A percentile compares a stretch with the other conserved stretches of the same genome.
Conservation (phyloP, 257 asterid genomes). For the Salvia rosmarinus region DNA sequence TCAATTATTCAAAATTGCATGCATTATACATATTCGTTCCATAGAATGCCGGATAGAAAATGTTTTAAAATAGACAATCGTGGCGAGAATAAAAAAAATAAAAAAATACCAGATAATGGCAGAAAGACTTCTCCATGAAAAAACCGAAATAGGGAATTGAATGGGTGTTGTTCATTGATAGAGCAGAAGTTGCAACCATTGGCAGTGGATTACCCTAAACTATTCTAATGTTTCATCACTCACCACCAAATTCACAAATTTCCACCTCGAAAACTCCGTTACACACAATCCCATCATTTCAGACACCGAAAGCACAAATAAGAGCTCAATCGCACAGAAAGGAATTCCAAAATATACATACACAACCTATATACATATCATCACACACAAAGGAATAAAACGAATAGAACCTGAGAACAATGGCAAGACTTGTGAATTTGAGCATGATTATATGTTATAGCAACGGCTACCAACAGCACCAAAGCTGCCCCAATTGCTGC, state of each 20-base stretch:
- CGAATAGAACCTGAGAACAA: slow-evolving; percentile 66
- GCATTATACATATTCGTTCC: neutral
- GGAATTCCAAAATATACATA: neutral
- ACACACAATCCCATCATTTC: slow-evolving; percentile 19
- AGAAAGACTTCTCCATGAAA: neutral
- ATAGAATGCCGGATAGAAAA: neutral
- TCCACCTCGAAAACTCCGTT: slow-evolving; percentile 20
- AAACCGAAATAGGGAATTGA: neutral
- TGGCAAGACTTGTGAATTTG: slow-evolving; percentile 59
- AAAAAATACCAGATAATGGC: neutral
- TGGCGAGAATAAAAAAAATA: neutral
- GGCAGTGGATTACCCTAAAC: slow-evolving; percentile 5
- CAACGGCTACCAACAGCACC: slow-evolving; percentile 57
- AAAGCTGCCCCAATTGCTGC: slow-evolving; percentile 53
- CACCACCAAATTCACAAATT: neutral
- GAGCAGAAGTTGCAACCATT: slow-evolving; percentile 24
- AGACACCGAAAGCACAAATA: neutral
- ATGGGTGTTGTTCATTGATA: neutral
- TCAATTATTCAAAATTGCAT: neutral
- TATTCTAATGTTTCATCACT: slow-evolving; percentile 15
- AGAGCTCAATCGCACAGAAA: slow-evolving; percentile 14
- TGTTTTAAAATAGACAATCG: neutral
- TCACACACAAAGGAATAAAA: neutral
- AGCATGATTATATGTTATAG: slow-evolving; percentile 44
- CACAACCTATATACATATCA: neutral